These are phyloP conservation scores for Senna tora DNA, from an alignment of 306 rosid species.

Conservation along the genomic window DNA sequence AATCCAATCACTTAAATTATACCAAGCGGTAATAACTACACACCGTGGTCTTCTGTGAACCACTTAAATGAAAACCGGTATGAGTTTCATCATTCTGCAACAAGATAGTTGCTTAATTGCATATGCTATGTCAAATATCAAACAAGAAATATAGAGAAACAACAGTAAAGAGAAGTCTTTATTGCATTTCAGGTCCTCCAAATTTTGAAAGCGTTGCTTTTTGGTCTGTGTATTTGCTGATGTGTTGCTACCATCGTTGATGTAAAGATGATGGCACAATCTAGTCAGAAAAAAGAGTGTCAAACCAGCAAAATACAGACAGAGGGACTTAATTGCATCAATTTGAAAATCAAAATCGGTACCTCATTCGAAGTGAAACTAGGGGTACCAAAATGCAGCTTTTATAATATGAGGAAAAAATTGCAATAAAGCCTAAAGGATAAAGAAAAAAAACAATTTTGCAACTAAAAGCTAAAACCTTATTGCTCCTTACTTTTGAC, in stretches of 20 bases:
- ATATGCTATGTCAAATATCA: conserved; percentile 38
- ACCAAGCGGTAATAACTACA: conserved; percentile 24
- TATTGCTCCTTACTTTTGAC: conserved; percentile 53
- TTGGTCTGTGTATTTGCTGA: neutral
- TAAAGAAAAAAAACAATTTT: conserved; percentile 1
- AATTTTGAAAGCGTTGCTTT: neutral
- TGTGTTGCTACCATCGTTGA: neutral
- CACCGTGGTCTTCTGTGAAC: conserved; percentile 64
- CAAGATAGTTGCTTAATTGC: conserved; percentile 39
- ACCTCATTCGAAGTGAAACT: neutral
- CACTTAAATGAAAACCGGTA: conserved; percentile 49
- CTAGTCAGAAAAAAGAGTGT: neutral
- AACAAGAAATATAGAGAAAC: conserved; percentile 31
- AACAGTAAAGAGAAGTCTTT: neutral
- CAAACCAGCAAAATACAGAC: neutral
- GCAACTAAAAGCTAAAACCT: conserved; percentile 26
- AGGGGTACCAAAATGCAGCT: neutral
- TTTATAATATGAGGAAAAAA: neutral
- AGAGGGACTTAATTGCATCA: neutral
- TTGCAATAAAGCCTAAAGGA: neutral
- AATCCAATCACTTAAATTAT: conserved; percentile 4
- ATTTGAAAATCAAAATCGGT: neutral
- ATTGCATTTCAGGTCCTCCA: neutral
- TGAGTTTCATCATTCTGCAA: conserved; percentile 62
- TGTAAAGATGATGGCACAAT: neutral